phyloP scores from a whole-genome alignment of 352 stramenopile genomes.

The Phytophthora citrophthora region DNA sequence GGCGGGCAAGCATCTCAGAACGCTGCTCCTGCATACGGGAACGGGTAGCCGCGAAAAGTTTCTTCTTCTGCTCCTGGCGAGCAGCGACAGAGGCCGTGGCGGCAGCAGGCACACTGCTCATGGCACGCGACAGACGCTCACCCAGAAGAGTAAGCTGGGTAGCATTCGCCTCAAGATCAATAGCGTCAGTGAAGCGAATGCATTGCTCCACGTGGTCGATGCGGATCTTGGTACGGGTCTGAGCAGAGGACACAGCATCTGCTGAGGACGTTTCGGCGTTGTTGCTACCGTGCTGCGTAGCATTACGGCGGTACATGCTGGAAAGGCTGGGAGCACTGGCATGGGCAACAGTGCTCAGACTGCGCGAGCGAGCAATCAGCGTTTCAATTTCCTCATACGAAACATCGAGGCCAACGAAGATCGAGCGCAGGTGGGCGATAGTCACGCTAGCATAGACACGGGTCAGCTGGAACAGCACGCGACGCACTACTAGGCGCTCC shows the following conservation, averaged over 20 bases:
- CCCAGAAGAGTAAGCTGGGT: conserved; percentile 77
- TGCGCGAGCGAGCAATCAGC: conserved; percentile 84
- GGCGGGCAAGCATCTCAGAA: conserved; percentile 88
- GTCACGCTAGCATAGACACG: conserved; percentile 90
- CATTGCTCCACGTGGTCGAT: conserved; percentile 88
- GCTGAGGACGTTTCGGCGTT: conserved; percentile 62
- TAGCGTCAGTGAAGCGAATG: conserved; percentile 83
- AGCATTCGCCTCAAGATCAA: conserved; percentile 82
- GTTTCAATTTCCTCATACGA: conserved; percentile 87
- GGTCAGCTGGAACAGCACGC: conserved; percentile 86
- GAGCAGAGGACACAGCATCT: conserved; percentile 46
- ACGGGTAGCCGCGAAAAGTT: conserved; percentile 84
- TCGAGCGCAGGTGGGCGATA: conserved; percentile 82
- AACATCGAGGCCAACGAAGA: conserved; percentile 84
- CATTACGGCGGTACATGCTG: conserved; percentile 64
- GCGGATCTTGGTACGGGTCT: conserved; percentile 76
- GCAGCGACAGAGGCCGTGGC: conserved; percentile 22
- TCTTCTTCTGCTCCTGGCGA: conserved; percentile 38
- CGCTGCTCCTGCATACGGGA: conserved; percentile 76
- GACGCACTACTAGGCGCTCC: conserved; percentile 75
- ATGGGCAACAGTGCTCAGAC: conserved; percentile 66
- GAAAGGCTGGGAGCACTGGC: conserved; percentile 69
- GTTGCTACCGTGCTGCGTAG: conserved; percentile 54
- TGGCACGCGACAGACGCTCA: conserved; percentile 65
- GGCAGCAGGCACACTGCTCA: conserved; percentile 55